Evolutionary conservation across 179 eudicot species (phyloP).

Genomic region (Vitellaria paradoxa): DNA sequence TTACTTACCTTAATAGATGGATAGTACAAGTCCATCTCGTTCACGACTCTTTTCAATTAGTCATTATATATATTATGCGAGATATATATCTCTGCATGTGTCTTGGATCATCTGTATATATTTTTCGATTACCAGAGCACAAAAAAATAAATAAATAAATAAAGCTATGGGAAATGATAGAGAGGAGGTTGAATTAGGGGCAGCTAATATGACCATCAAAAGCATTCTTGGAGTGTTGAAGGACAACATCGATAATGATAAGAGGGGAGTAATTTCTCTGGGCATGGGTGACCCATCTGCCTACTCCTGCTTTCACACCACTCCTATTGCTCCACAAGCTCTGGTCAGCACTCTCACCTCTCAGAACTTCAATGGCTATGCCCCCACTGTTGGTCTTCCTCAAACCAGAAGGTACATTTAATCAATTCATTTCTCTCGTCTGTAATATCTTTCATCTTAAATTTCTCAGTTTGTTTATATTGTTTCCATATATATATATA

Average conservation of each 20-base stretch:
- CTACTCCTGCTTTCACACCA: conserved; percentile 65
- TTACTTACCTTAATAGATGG: no score
- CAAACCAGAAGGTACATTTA: conserved; percentile 64
- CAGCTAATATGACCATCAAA: conserved; percentile 60
- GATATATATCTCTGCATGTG: no score
- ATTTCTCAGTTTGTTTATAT: background rate
- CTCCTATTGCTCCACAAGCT: conserved; percentile 44
- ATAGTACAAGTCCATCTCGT: no score
- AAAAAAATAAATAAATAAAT: background rate
- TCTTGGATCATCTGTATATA: no score
- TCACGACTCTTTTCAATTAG: no score
- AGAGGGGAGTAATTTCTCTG: conserved; percentile 49
- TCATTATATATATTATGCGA: no score
- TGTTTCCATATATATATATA: no score
- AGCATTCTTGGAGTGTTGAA: conserved; percentile 69
- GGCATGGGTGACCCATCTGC: conserved; percentile 95
- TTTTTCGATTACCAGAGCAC: no score
- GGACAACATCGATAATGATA: conserved; percentile 41
- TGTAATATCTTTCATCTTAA: background rate
- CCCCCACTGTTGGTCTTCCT: conserved; percentile 88
- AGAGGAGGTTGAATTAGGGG: conserved; percentile 20
- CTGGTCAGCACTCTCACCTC: conserved; percentile 50
- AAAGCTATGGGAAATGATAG: background rate
- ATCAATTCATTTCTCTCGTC: background rate
- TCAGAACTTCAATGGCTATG: conserved; percentile 73